Percentiles rank a stretch among this genome's conserved stretches.
Conservation (phyloP, 169 alveolate genomes). For the Plasmodium blacklocki region DNA sequence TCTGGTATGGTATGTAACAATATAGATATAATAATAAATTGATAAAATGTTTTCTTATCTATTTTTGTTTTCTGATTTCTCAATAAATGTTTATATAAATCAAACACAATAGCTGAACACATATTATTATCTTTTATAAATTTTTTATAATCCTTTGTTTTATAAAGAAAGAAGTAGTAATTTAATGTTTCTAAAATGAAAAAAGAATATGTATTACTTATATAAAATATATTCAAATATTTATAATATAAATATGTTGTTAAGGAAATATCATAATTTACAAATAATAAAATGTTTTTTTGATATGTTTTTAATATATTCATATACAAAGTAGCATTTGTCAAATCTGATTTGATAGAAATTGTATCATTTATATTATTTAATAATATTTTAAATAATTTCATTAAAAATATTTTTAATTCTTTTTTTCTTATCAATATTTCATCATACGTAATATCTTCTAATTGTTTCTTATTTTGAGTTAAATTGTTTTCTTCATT, state of each 20-base stretch:
- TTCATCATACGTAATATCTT: too few species aligned
- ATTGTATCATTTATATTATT: slow-evolving; percentile 6
- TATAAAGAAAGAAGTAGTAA: slow-evolving; percentile 20
- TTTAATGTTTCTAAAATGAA: slow-evolving; percentile 23
- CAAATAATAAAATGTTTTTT: slow-evolving; percentile 15
- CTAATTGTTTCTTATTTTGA: too few species aligned
- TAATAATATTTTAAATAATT: slow-evolving; percentile 14
- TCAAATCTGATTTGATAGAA: background rate
- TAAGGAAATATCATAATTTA: slow-evolving; percentile 3
- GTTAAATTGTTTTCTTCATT: background rate
- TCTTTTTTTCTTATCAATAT: background rate
- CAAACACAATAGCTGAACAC: background rate
- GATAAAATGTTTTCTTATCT: slow-evolving; percentile 4
- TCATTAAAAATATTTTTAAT: background rate
- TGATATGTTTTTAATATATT: slow-evolving; percentile 10
- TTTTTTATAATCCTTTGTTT: slow-evolving; percentile 14
- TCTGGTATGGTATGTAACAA: slow-evolving; percentile 4
- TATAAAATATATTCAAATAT: slow-evolving; percentile 39
- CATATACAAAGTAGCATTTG: background rate
- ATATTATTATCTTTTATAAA: slow-evolving; percentile 27
- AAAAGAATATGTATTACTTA: background rate
- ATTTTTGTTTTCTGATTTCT: background rate
- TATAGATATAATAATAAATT: slow-evolving; percentile 3
- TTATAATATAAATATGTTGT: slow-evolving; percentile 40
- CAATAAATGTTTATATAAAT: slow-evolving; percentile 7